Conservation (phyloP, 805 yeast species). For the Starmerella tilneyi region DNA sequence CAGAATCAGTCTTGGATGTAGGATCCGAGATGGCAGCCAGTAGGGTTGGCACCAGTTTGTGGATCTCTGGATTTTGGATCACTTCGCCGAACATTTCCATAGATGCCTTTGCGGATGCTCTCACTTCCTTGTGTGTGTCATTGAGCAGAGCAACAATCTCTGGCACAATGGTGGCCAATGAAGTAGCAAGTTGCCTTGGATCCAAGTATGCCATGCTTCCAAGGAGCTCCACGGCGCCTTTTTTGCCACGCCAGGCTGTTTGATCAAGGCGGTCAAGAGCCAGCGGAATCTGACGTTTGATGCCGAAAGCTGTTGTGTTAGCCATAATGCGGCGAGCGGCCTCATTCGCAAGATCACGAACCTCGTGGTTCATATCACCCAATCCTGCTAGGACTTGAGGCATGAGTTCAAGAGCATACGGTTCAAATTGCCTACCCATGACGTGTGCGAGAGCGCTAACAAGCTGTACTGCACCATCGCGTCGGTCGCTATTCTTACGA, state of each 20-base stretch:
- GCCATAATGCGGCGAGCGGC: conserved; percentile 87
- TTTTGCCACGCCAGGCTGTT: conserved; percentile 89
- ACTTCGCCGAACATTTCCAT: conserved; percentile 92
- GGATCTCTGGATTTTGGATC: conserved; percentile 93
- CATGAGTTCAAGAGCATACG: conserved; percentile 79
- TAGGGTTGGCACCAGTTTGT: conserved; percentile 73
- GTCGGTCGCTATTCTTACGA: conserved; percentile 55
- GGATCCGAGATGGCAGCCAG: conserved; percentile 95
- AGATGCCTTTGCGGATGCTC: conserved; percentile 86
- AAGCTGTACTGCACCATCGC: conserved; percentile 83
- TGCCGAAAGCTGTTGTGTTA: conserved; percentile 83
- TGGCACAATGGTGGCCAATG: conserved; percentile 84
- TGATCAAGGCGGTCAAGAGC: conserved; percentile 80
- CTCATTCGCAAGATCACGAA: conserved; percentile 75
- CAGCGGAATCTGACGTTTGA: conserved; percentile 79
- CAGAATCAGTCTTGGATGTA: conserved; percentile 75
- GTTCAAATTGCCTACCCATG: conserved; percentile 75
- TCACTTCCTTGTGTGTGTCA: conserved; percentile 92
- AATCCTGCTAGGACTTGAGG: conserved; percentile 70
- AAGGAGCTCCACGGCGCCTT: conserved; percentile 88
- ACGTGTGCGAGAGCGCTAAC: conserved; percentile 74
- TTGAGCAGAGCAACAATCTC: conserved; percentile 90
- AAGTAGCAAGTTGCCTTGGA: conserved; percentile 84
- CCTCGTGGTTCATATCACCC: conserved; percentile 79
- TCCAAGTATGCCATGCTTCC: conserved; percentile 98